Percentiles rank a stretch among this genome's conserved stretches.
Evolutionary conservation across 768 basidiomycete genomes (phyloP).

Genomic region (Boletus reticulatus): DNA sequence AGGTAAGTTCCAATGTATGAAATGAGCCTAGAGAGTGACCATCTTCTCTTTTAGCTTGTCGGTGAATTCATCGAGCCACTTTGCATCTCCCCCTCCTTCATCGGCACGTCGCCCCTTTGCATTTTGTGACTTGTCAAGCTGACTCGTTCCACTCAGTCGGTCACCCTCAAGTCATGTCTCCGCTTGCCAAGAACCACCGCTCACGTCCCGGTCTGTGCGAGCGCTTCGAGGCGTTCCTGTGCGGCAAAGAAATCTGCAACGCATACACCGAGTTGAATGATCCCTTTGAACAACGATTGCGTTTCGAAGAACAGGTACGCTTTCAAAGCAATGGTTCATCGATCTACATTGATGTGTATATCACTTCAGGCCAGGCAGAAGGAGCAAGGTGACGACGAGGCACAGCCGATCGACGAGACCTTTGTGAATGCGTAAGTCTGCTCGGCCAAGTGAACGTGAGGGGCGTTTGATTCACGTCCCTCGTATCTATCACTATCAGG

Average conservation of each 20-base stretch:
- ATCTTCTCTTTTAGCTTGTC: constrained; percentile 61
- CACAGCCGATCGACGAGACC: constrained; percentile 94
- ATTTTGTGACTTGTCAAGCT: background rate
- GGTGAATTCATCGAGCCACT: constrained; percentile 98
- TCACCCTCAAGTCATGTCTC: constrained; percentile 99
- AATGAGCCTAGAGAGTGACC: background rate
- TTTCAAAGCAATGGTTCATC: background rate
- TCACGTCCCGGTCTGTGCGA: constrained; percentile 97
- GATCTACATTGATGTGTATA: background rate
- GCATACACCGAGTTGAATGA: constrained; percentile 99
- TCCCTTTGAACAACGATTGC: constrained; percentile 91
- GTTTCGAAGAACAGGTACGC: constrained; percentile 90
- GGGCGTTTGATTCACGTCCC: background rate
- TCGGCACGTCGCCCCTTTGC: constrained; percentile 47
- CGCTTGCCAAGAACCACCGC: constrained; percentile 97
- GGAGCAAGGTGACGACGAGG: constrained; percentile 96
- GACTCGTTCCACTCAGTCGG: constrained; percentile 55
- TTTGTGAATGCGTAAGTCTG: constrained; percentile 86
- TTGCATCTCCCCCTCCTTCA: constrained; percentile 95
- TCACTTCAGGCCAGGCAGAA: constrained; percentile 72
- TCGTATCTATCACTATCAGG: constrained; percentile 35
- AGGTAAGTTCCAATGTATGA: constrained; percentile 44
- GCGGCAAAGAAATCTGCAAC: constrained; percentile 97
- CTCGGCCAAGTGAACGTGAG: background rate
- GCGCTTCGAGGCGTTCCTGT: constrained; percentile 98